These are phyloP conservation scores for Eucalyptus camaldulensis DNA, from an alignment of 345 rosid species.

Conservation along the genomic window DNA sequence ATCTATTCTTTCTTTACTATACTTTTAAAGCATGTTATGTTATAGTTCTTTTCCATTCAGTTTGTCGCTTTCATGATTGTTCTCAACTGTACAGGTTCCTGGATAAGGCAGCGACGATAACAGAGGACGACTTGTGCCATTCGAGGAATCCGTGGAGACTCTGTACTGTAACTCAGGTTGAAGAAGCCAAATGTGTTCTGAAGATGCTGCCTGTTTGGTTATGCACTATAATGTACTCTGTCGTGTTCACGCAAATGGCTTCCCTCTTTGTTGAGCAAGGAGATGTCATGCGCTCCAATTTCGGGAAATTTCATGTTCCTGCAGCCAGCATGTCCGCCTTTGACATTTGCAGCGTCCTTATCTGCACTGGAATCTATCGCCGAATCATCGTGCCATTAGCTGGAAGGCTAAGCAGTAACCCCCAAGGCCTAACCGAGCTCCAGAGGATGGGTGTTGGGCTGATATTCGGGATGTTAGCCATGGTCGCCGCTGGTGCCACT, in stretches of 20 bases:
- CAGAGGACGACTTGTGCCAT: slow-evolving; percentile 23
- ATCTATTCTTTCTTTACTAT: background rate
- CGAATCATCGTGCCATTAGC: slow-evolving; percentile 52
- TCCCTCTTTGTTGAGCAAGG: slow-evolving; percentile 64
- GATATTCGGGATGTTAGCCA: slow-evolving; percentile 61
- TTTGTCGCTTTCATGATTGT: background rate
- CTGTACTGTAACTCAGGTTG: slow-evolving; percentile 86
- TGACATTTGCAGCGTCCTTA: slow-evolving; percentile 66
- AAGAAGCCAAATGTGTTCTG: slow-evolving; percentile 48
- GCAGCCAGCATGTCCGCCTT: slow-evolving; percentile 95
- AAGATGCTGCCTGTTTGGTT: slow-evolving; percentile 50
- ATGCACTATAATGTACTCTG: slow-evolving; percentile 54
- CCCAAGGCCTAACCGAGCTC: slow-evolving; percentile 60
- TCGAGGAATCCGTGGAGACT: slow-evolving; percentile 47
- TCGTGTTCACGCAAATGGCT: slow-evolving; percentile 54
- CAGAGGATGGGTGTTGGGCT: slow-evolving; percentile 87
- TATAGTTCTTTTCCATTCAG: background rate
- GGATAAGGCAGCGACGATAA: slow-evolving; percentile 86
- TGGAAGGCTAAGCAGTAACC: slow-evolving; percentile 23
- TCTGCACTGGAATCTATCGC: slow-evolving; percentile 63
- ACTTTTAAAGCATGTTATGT: background rate
- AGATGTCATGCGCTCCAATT: slow-evolving; percentile 43
- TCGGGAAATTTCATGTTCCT: slow-evolving; percentile 54
- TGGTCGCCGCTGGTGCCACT: slow-evolving; percentile 71
- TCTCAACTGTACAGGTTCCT: slow-evolving; percentile 21